These are phyloP conservation scores for Salix brachista DNA, from an alignment of 345 rosid genomes.

Conservation along the genomic window DNA sequence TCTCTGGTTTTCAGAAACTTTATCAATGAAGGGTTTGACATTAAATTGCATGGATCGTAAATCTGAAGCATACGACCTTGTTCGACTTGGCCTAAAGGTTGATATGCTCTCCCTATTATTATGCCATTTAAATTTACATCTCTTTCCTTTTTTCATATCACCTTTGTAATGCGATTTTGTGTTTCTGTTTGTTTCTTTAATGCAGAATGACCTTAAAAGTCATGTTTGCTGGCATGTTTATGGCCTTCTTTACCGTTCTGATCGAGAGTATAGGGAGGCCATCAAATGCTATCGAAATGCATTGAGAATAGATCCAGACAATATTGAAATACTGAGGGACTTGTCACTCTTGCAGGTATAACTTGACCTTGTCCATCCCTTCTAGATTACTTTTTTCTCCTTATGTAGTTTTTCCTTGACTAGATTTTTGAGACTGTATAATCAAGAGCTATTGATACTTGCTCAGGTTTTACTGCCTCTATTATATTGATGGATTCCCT, in stretches of 20 bases:
- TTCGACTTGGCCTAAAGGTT: constrained; percentile 92
- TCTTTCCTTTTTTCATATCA: neutral
- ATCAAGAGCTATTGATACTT: neutral
- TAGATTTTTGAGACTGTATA: neutral
- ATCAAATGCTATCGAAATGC: constrained; percentile 98
- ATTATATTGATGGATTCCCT: neutral
- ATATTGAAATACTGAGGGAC: constrained; percentile 93
- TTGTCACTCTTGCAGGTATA: constrained; percentile 91
- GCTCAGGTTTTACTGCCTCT: neutral
- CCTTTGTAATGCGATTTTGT: neutral
- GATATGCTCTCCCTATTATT: constrained; percentile 12
- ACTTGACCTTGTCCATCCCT: neutral
- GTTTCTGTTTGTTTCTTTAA: constrained; percentile 18
- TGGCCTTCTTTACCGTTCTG: constrained; percentile 97
- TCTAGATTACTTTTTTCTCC: neutral
- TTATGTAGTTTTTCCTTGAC: neutral
- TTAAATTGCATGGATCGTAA: constrained; percentile 99
- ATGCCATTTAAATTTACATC: neutral
- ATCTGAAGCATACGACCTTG: constrained; percentile 96
- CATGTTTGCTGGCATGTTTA: constrained; percentile 99
- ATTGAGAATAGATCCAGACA: constrained; percentile 90
- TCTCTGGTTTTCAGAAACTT: constrained; percentile 58
- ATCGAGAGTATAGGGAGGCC: constrained; percentile 98
- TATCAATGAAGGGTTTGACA: constrained; percentile 98
- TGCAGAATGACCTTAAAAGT: constrained; percentile 98